Evolutionary conservation across 352 stramenopile species (phyloP).

Genomic region (Globisporangium emineosum): DNA sequence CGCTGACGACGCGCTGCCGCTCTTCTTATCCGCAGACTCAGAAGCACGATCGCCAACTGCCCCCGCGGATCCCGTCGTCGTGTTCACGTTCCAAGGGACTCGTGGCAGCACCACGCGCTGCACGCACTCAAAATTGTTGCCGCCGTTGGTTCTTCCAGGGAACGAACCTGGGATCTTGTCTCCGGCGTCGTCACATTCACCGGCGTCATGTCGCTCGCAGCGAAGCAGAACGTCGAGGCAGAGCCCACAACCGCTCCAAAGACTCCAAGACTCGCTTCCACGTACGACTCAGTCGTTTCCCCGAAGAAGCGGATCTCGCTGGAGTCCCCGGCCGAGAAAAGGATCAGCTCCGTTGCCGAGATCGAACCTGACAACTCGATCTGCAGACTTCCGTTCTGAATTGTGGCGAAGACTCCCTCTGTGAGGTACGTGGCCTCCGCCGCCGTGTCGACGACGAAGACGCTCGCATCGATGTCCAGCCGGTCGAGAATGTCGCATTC

Average conservation of each 20-base stretch:
- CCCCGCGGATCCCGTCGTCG: slow-evolving; percentile 7
- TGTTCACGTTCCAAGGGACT: background rate
- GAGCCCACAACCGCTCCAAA: no score
- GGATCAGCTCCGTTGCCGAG: background rate
- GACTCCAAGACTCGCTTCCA: background rate
- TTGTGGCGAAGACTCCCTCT: background rate
- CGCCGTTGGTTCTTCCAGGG: background rate
- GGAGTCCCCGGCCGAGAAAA: background rate
- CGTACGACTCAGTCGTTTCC: background rate
- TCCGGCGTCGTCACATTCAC: background rate
- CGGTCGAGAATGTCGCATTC: background rate
- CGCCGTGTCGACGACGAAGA: background rate
- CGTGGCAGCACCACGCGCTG: background rate
- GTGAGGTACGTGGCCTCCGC: background rate
- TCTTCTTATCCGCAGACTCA: slow-evolving; percentile 5
- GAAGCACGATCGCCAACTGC: background rate
- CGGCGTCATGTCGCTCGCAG: background rate
- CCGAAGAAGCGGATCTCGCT: background rate
- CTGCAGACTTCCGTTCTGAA: background rate
- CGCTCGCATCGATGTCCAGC: background rate
- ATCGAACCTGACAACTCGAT: background rate
- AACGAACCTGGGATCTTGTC: background rate
- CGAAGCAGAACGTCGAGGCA: background rate
- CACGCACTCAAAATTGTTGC: background rate
- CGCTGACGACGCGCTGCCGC: background rate